phyloP scores from a whole-genome alignment of 805 yeast species.

The Wickerhamiella hasegawae region DNA sequence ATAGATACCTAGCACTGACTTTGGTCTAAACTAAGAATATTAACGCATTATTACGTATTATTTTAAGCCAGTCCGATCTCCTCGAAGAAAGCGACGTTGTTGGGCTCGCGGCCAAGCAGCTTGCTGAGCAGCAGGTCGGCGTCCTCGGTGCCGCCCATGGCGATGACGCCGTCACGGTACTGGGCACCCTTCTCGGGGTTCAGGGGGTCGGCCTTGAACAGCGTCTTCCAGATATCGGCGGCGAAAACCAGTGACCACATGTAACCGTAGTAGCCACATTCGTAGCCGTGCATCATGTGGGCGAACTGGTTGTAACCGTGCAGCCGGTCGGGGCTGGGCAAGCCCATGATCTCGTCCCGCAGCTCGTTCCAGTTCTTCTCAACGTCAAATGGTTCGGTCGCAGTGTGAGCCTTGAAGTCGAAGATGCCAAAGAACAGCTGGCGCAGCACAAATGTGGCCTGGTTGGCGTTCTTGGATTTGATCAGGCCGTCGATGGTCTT shows the following conservation, averaged over 20 bases:
- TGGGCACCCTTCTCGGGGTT: conserved; percentile 41
- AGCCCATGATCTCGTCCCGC: conserved; percentile 36
- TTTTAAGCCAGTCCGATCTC: too few species aligned
- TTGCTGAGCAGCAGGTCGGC: conserved; percentile 48
- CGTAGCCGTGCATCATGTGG: conserved; percentile 74
- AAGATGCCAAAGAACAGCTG: conserved; percentile 68
- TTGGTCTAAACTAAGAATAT: too few species aligned
- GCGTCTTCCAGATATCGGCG: conserved; percentile 60
- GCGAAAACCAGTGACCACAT: conserved; percentile 79
- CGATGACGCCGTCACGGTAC: conserved; percentile 55
- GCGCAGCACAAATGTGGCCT: conserved; percentile 53
- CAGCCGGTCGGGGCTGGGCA: conserved; percentile 6
- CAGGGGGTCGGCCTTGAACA: conserved; percentile 55
- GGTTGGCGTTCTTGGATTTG: conserved; percentile 57
- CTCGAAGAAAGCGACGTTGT: conserved; percentile 50
- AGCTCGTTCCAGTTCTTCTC: conserved; percentile 45
- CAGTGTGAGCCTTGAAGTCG: conserved; percentile 54
- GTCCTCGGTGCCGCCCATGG: conserved; percentile 60
- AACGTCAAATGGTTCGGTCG: conserved; percentile 31
- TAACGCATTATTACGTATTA: too few species aligned
- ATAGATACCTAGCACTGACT: background rate
- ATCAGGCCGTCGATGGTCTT: conserved; percentile 41
- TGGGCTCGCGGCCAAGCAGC: conserved; percentile 63
- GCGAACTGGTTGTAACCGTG: conserved; percentile 19
- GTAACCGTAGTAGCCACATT: conserved; percentile 76